Percentiles rank a stretch among this genome's conserved stretches.
These are phyloP conservation scores for Eutypa lata DNA, from an alignment of 2,329 filamentous ascomycete genomes.

Conservation along the genomic window DNA sequence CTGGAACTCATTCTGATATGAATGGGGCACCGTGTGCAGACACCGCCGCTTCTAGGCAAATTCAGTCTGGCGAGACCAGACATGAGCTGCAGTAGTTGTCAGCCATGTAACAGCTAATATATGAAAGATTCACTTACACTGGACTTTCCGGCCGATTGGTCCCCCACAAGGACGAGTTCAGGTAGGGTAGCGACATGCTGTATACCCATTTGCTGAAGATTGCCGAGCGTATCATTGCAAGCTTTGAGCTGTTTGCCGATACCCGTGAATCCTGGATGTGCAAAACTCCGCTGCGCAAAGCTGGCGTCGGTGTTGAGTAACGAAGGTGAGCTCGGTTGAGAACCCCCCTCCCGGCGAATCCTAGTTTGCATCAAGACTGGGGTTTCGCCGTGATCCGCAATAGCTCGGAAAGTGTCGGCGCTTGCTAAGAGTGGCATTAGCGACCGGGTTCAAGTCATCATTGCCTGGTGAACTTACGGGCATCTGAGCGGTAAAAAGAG, in stretches of 20 bases:
- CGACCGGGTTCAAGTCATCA: background rate
- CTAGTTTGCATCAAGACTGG: conserved; percentile 25
- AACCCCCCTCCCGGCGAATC: conserved; percentile 5
- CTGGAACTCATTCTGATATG: conserved; percentile 69
- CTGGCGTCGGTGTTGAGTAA: conserved; percentile 23
- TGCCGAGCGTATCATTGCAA: conserved; percentile 63
- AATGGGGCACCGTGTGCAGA: conserved; percentile 76
- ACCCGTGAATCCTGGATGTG: conserved; percentile 40
- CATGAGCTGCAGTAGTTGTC: conserved; percentile 17
- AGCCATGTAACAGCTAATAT: background rate
- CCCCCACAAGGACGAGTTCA: conserved; percentile 78
- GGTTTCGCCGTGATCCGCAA: conserved; percentile 17
- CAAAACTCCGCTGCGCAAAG: conserved; percentile 28
- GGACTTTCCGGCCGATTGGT: conserved; percentile 82
- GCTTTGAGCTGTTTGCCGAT: conserved; percentile 63
- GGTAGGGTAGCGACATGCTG: conserved; percentile 69
- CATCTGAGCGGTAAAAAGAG: conserved; percentile 1
- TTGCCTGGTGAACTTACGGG: conserved; percentile 1
- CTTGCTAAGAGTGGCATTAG: conserved; percentile 14
- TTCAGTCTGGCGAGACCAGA: conserved; percentile 55
- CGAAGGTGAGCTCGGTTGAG: conserved; percentile 13
- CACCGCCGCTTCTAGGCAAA: conserved; percentile 47
- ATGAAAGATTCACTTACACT: conserved; percentile 35
- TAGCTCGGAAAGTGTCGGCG: conserved; percentile 19
- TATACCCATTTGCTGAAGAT: conserved; percentile 70